These are phyloP conservation scores for Ramaria sp. DNA, from an alignment of 768 basidiomycete species.

Conservation along the genomic window DNA sequence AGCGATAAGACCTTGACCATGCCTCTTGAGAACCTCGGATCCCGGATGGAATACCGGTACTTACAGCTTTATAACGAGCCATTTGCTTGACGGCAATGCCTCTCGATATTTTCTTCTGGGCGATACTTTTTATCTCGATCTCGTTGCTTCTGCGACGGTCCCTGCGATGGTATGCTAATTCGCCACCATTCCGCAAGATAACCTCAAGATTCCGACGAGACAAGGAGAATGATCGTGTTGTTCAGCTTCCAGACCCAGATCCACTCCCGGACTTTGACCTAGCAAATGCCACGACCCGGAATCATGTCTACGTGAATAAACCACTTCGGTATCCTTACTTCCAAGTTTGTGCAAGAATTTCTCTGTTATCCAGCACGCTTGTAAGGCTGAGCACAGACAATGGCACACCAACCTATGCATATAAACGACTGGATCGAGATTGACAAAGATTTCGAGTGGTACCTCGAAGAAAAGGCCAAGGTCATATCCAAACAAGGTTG, in stretches of 20 bases:
- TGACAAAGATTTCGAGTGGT: constrained; percentile 23
- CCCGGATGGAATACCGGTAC: too few species aligned
- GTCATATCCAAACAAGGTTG: constrained; percentile 21
- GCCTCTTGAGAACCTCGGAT: too few species aligned
- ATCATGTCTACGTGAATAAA: constrained; percentile 17
- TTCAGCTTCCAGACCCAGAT: constrained; percentile 11
- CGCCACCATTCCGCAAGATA: neutral
- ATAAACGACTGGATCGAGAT: constrained; percentile 29
- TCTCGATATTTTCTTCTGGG: neutral
- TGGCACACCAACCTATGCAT: constrained; percentile 27
- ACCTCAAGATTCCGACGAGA: neutral
- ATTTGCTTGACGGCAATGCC: neutral
- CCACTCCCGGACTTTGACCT: constrained; percentile 14
- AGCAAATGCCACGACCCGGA: constrained; percentile 13
- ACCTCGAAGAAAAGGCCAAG: constrained; percentile 21
- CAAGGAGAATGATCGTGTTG: neutral
- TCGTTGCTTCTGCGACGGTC: neutral
- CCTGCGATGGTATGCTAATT: neutral
- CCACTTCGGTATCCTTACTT: constrained; percentile 14
- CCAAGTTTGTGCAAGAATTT: constrained; percentile 10
- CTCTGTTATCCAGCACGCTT: neutral
- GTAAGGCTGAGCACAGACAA: constrained; percentile 13
- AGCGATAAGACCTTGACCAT: too few species aligned
- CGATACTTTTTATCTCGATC: neutral
- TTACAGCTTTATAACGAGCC: too few species aligned